Evolutionary conservation across 208 protist genomes (phyloP).

Genomic region (Leptomonas pyrrhocoris): DNA sequence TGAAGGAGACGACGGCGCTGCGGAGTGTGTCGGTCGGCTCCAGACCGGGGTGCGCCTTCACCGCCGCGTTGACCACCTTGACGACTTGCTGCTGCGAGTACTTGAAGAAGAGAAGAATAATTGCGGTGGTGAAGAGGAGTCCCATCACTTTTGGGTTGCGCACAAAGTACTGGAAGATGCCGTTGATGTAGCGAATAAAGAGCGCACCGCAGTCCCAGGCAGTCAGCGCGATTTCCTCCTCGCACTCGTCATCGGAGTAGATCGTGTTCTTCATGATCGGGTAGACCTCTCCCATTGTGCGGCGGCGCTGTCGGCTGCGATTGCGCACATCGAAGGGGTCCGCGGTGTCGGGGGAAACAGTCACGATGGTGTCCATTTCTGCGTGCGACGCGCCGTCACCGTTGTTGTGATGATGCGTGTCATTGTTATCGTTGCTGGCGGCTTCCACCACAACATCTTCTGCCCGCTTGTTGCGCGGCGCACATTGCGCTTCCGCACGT

Average conservation of each 20-base stretch:
- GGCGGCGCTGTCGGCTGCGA: conserved; percentile 7
- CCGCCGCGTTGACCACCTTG: conserved; percentile 43
- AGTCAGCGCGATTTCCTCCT: conserved; percentile 37
- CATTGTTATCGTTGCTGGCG: background rate
- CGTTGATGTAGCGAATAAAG: conserved; percentile 59
- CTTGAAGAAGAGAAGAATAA: conserved; percentile 66
- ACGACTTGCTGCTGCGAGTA: conserved; percentile 61
- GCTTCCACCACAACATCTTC: conserved; percentile 38
- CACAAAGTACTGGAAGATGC: conserved; percentile 54
- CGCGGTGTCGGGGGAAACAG: background rate
- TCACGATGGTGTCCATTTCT: conserved; percentile 10
- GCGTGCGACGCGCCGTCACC: background rate
- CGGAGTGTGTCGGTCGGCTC: conserved; percentile 48
- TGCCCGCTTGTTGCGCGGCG: conserved; percentile 19
- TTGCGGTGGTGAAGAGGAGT: conserved; percentile 46
- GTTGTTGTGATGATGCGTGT: background rate
- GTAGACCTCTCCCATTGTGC: conserved; percentile 54
- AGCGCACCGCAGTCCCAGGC: conserved; percentile 44
- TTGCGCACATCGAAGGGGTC: conserved; percentile 20
- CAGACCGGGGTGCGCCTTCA: conserved; percentile 50
- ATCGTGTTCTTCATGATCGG: conserved; percentile 72
- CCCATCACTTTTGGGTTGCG: conserved; percentile 59
- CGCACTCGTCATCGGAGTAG: conserved; percentile 59
- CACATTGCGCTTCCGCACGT: background rate
- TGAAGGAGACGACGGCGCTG: conserved; percentile 53